These are phyloP conservation scores for Stephanodiscus minutulus DNA, from an alignment of 108 stramenopile species.

Conservation along the genomic window DNA sequence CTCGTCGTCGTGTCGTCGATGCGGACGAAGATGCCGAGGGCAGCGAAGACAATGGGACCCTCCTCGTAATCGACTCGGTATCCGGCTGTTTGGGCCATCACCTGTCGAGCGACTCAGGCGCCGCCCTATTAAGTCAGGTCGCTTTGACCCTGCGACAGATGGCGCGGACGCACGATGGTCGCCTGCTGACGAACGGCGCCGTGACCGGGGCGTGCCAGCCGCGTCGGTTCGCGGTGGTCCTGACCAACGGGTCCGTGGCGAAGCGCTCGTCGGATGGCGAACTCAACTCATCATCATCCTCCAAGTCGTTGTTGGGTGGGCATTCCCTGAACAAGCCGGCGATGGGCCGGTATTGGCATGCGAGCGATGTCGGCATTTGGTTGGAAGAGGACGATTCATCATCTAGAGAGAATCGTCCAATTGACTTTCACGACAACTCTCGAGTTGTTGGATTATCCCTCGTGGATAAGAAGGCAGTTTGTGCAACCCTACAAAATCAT, in stretches of 20 bases:
- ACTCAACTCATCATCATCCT: background rate
- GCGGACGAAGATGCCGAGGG: background rate
- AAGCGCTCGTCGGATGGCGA: conserved; percentile 21
- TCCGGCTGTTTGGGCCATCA: conserved; percentile 51
- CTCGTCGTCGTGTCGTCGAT: background rate
- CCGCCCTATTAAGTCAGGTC: conserved; percentile 40
- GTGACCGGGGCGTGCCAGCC: background rate
- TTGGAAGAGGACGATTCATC: conserved; percentile 18
- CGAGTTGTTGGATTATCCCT: conserved; percentile 20
- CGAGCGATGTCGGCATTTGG: conserved; percentile 45
- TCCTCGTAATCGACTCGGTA: conserved; percentile 50
- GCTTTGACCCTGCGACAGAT: conserved; percentile 39
- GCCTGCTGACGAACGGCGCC: background rate
- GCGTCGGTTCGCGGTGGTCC: conserved; percentile 40
- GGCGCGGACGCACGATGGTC: conserved; percentile 31
- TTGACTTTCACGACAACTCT: conserved; percentile 15
- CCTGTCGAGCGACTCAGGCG: conserved; percentile 25
- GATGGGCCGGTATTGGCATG: conserved; percentile 53
- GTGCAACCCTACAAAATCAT: conserved; percentile 37
- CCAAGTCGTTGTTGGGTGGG: background rate
- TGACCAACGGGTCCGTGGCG: conserved; percentile 41
- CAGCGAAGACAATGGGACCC: conserved; percentile 5
- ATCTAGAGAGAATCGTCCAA: background rate
- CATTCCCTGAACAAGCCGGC: conserved; percentile 27
- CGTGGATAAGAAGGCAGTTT: conserved; percentile 27